phyloP scores from a whole-genome alignment of 2,329 filamentous ascomycete species.

The Pezizomycotina sp. region DNA sequence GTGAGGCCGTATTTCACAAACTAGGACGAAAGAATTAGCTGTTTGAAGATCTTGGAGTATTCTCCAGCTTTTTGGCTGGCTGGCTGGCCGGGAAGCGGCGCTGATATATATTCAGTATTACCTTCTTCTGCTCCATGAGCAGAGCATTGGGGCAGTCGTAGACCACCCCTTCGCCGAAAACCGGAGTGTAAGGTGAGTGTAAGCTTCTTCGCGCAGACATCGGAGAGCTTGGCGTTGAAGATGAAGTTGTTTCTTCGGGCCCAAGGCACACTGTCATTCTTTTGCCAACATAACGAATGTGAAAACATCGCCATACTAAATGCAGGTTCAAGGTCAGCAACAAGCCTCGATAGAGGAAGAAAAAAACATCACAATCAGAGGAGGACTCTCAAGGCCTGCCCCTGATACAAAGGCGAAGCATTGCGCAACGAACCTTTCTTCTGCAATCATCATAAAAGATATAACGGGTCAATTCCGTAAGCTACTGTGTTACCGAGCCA shows the following conservation, averaged over 20 bases:
- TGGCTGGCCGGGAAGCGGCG: neutral
- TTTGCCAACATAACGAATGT: conserved; percentile 74
- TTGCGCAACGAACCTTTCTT: conserved; percentile 45
- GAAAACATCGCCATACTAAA: conserved; percentile 70
- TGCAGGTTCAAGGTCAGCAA: conserved; percentile 9
- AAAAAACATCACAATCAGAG: neutral
- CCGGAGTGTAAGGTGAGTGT: conserved; percentile 55
- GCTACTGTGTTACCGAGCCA: conserved; percentile 78
- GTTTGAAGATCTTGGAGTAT: too few relatives aligned
- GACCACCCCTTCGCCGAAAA: conserved; percentile 62
- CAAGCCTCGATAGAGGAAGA: neutral
- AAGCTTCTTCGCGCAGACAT: conserved; percentile 86
- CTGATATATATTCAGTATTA: conserved; percentile 26
- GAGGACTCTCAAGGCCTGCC: too few relatives aligned
- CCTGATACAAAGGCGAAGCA: too few relatives aligned
- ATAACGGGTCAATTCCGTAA: conserved; percentile 90
- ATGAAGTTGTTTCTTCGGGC: conserved; percentile 69
- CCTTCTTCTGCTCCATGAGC: conserved; percentile 80
- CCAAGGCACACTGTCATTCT: conserved; percentile 78
- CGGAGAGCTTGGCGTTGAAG: conserved; percentile 75
- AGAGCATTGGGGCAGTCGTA: conserved; percentile 75
- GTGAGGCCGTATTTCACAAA: conserved; percentile 72
- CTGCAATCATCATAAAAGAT: conserved; percentile 61
- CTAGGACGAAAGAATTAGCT: conserved; percentile 31
- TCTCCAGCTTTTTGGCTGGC: too few relatives aligned